Percentiles rank a stretch among this genome's conserved stretches.
These are phyloP conservation scores for Phytophthora citrophthora DNA, from an alignment of 352 stramenopile genomes.

Conservation along the genomic window DNA sequence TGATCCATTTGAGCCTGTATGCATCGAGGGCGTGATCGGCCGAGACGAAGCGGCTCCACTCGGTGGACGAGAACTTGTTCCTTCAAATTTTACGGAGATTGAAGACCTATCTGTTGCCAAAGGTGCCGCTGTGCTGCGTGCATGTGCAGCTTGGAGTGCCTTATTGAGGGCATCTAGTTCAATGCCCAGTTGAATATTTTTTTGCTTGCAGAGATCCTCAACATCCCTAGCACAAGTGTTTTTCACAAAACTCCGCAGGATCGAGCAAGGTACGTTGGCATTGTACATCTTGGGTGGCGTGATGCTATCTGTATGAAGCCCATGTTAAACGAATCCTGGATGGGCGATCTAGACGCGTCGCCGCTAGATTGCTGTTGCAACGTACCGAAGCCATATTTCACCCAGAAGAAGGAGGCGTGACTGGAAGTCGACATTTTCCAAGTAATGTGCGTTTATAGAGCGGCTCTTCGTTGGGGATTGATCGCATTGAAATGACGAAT, in stretches of 20 bases:
- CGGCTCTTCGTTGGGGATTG: constrained; percentile 7
- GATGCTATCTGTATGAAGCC: constrained; percentile 41
- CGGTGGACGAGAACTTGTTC: constrained; percentile 18
- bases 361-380: neutral
- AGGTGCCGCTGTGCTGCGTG: constrained; percentile 14
- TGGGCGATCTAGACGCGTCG: neutral
- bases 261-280: constrained; percentile 70
- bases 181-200: constrained; percentile 74
- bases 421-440: constrained; percentile 16
- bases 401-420: constrained; percentile 64
- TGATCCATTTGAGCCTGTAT: neutral
- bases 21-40: constrained; percentile 21
- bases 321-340: neutral
- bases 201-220: constrained; percentile 80
- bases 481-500: neutral
- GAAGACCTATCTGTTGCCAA: constrained; percentile 10
- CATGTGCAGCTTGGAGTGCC: constrained; percentile 17
- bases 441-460: constrained; percentile 1
- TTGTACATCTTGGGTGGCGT: constrained; percentile 81
- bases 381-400: constrained; percentile 86
- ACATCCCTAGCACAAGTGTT: constrained; percentile 71
- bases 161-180: constrained; percentile 70
- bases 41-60: constrained; percentile 23
- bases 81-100: constrained; percentile 3
- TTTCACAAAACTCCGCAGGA: constrained; percentile 75